Conservation (phyloP, 2,329 filamentous ascomycete species). For the Gaeumannomyces tritici region DNA sequence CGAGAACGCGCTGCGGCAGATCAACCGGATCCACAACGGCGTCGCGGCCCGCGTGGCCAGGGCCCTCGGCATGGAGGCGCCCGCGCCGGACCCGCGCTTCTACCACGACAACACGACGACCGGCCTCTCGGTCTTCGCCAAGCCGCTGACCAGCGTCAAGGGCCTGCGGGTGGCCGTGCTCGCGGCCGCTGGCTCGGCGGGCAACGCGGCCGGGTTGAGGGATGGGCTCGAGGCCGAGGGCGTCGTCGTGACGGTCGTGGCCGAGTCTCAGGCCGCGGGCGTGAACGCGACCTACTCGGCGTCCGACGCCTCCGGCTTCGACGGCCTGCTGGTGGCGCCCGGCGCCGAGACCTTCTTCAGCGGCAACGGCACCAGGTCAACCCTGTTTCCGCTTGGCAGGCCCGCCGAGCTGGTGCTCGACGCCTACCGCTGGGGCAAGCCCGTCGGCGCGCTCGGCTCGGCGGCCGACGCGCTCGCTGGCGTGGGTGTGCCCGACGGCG, state of each 20-base stretch:
- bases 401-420: slow-evolving; percentile 54
- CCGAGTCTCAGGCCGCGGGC: slow-evolving; percentile 42
- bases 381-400: slow-evolving; percentile 53
- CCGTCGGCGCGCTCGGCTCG: slow-evolving; percentile 49
- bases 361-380: slow-evolving; percentile 26
- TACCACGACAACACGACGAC: slow-evolving; percentile 61
- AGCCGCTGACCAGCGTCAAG: slow-evolving; percentile 48
- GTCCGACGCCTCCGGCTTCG: slow-evolving; percentile 52
- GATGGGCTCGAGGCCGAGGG: slow-evolving; percentile 36
- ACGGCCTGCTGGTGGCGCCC: slow-evolving; percentile 50
- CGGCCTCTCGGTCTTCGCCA: slow-evolving; percentile 49
- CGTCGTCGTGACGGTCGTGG: slow-evolving; percentile 50
- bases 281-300: slow-evolving; percentile 56
- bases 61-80: slow-evolving; percentile 49
- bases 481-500: slow-evolving; percentile 24
- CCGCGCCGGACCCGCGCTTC: slow-evolving; percentile 49
- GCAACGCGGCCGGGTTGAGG: slow-evolving; percentile 40
- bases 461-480: slow-evolving; percentile 24
- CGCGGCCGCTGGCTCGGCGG: slow-evolving; percentile 35
- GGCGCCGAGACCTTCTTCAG: slow-evolving; percentile 44
- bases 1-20: slow-evolving; percentile 55
- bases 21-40: slow-evolving; percentile 60
- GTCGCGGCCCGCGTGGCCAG: slow-evolving; percentile 54
- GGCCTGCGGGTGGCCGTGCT: slow-evolving; percentile 57
- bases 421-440: slow-evolving; percentile 61